Percentiles rank a stretch among this genome's conserved stretches.
phyloP scores from a whole-genome alignment of 805 yeast species.

The Yamadazyma nakazawae region DNA sequence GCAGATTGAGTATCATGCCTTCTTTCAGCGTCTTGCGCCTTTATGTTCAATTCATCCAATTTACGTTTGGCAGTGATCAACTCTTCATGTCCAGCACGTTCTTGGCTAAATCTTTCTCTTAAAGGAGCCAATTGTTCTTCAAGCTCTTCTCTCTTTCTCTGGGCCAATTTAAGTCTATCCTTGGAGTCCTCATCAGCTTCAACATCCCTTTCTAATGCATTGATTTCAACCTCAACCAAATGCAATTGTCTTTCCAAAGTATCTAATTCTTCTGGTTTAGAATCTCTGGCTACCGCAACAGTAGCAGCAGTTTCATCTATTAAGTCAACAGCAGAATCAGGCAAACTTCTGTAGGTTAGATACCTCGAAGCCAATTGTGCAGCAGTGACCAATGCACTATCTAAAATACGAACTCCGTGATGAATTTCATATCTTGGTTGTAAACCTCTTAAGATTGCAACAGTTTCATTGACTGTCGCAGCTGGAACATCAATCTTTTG shows the following conservation, averaged over 20 bases:
- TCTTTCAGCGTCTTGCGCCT: conserved; percentile 96
- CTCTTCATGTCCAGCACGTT: conserved; percentile 87
- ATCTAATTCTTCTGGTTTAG: conserved; percentile 96
- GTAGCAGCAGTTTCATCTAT: conserved; percentile 96
- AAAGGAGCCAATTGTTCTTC: conserved; percentile 85
- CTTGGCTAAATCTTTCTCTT: conserved; percentile 79
- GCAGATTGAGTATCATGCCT: conserved; percentile 91
- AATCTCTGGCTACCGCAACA: conserved; percentile 97
- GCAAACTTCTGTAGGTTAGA: conserved; percentile 90
- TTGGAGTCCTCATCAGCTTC: conserved; percentile 80
- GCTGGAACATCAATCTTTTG: conserved; percentile 96
- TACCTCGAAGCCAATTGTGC: conserved; percentile 93
- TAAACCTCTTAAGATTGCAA: conserved; percentile 93
- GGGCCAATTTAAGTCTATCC: conserved; percentile 80
- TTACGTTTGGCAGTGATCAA: conserved; percentile 85
- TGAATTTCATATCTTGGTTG: conserved; percentile 95
- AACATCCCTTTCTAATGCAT: conserved; percentile 93
- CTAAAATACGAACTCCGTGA: conserved; percentile 95
- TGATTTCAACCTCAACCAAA: conserved; percentile 90
- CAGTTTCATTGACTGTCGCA: conserved; percentile 87
- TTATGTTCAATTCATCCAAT: conserved; percentile 86
- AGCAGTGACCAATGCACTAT: conserved; percentile 89
- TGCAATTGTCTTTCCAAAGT: conserved; percentile 89
- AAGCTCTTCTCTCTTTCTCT: conserved; percentile 72
- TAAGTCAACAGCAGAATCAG: conserved; percentile 95